Percentiles rank a stretch among this genome's conserved stretches.
These are phyloP conservation scores for Ogataea ganodermae DNA, from an alignment of 805 yeast species.

Conservation along the genomic window DNA sequence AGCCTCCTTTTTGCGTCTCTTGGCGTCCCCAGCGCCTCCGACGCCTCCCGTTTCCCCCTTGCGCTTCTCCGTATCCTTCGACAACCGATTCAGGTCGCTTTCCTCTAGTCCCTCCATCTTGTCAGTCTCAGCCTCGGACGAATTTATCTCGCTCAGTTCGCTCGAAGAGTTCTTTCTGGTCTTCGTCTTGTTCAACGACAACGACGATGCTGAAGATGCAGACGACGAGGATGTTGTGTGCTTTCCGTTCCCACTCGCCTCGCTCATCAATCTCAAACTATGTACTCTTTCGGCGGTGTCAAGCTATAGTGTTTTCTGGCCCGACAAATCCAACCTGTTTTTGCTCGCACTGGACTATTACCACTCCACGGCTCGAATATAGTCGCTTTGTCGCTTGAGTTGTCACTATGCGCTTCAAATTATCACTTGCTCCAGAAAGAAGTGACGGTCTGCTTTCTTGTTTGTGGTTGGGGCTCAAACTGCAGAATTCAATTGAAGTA, in stretches of 20 bases:
- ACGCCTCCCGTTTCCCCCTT: constrained; percentile 23
- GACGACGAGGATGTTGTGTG: constrained; percentile 4
- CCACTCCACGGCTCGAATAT: neutral
- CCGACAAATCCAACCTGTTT: neutral
- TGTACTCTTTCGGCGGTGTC: constrained; percentile 5
- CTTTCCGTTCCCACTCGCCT: constrained; percentile 1
- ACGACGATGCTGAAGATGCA: constrained; percentile 27
- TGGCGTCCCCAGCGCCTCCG: constrained; percentile 8
- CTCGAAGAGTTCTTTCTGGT: constrained; percentile 20
- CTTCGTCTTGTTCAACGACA: constrained; percentile 11
- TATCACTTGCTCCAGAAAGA: neutral
- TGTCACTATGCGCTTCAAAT: neutral
- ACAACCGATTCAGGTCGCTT: constrained; percentile 48
- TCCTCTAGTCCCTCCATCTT: constrained; percentile 67
- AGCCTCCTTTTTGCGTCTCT: constrained; percentile 11
- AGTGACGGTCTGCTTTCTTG: neutral
- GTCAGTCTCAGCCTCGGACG: constrained; percentile 91
- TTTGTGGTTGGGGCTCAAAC: neutral
- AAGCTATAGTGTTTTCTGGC: neutral
- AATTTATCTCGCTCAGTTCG: constrained; percentile 32
- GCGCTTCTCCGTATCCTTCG: constrained; percentile 41
- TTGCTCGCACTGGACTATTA: neutral
- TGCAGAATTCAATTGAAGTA: neutral
- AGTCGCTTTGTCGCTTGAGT: neutral
- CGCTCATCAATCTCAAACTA: constrained; percentile 3